Base-by-base conservation (phyloP, 192 early-diverging fungal species). In the Coemansia sp. region DNA sequence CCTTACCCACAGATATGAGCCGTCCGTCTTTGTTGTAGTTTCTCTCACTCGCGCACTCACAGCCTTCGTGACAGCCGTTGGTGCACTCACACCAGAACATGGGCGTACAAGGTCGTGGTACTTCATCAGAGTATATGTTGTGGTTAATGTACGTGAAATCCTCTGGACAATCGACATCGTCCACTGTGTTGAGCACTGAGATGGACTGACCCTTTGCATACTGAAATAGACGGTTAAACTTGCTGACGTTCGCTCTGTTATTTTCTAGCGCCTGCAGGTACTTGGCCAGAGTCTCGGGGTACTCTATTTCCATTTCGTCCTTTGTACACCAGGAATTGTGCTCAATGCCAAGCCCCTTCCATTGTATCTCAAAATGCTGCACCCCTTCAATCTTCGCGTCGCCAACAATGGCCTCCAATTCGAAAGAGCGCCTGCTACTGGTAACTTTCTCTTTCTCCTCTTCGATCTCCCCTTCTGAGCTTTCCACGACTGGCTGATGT, bases 61-160 rank as follows among this genome's bases (percentile, higher is more conserved):
- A 79, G 38, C 50, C 53, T 1, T 41, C 44, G 13, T 36, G 29
- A 61, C 73, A 76, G 7, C 47, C 39, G 58, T 76, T 70, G 16
- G 33, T 68, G 65, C 84, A 86, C 41, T 49, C 38, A 66, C 84
- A 86, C 38, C 61, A 20, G 36, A 69, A 65, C 72, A 83, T 18
- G 8, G 76, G 72, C 33, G 75, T 69, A 52, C 74, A 79, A 4
- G 81, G 81, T 20, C 73, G 67, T 43, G 81, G 81, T 34, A 84
- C 78, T 12, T 74, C 68, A 16, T 79, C 74, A 15, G 81, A 70
- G 64, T 69, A 76, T 12, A 76, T 73, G 71, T 36, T 73, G 15
- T 70, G 47, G 65, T 79, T 71, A 40, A 84, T 84, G 68, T 79
- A 84, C 29, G 60, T 75, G 53, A 84, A 84, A 57, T 71, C 41